phyloP scores from a whole-genome alignment of 2,329 filamentous ascomycete genomes.

The Penicillium frequentans region DNA sequence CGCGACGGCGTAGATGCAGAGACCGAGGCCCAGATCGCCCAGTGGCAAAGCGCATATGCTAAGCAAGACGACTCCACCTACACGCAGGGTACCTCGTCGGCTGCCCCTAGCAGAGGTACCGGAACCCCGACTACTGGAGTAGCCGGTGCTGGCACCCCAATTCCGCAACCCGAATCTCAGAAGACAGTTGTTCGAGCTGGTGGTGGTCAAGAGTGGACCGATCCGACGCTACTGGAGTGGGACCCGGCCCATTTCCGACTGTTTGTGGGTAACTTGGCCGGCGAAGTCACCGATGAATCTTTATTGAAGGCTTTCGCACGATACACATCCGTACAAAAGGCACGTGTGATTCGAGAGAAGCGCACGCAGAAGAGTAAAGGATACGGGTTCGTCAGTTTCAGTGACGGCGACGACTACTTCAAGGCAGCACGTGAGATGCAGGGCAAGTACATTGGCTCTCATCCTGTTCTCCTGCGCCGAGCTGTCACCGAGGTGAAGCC shows the following conservation, averaged over 20 bases:
- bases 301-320: conserved; percentile 89
- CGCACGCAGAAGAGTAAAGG: conserved; percentile 94
- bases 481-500: conserved; percentile 90
- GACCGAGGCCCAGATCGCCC: conserved; percentile 85
- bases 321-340: conserved; percentile 87
- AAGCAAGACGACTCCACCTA: conserved; percentile 32
- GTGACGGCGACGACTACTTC: conserved; percentile 94
- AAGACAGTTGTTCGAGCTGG: conserved; percentile 88
- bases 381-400: conserved; percentile 95
- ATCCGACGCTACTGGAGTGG: conserved; percentile 88
- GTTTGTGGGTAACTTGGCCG: conserved; percentile 94
- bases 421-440: conserved; percentile 97
- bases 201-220: conserved; percentile 90
- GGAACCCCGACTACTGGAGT: conserved; percentile 28
- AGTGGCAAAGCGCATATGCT: conserved; percentile 90
- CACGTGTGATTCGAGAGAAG: conserved; percentile 92
- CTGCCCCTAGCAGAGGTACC: conserved; percentile 33
- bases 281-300: conserved; percentile 95
- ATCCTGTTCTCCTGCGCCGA: conserved; percentile 83
- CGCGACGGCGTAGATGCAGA: conserved; percentile 64
- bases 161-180: conserved; percentile 50
- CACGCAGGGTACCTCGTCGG: conserved; percentile 27
- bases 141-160: conserved; percentile 44
- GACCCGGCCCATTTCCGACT: conserved; percentile 91
- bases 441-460: conserved; percentile 97